Conservation (phyloP, 495 filamentous ascomycete species). For the Aspergillus sclerotiicarbonarius region DNA sequence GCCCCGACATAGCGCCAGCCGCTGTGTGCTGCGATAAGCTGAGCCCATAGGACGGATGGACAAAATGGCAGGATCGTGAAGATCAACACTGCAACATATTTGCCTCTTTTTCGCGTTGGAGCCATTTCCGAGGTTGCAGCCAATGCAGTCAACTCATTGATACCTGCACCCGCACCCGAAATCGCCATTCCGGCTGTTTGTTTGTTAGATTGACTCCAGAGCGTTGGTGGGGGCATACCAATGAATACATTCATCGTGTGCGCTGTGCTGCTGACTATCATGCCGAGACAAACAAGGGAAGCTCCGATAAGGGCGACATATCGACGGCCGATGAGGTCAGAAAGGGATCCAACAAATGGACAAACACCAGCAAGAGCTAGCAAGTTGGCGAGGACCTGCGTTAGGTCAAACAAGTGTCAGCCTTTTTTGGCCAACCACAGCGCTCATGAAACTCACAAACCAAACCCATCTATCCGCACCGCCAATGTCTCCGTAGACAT, state of each 20-base stretch:
- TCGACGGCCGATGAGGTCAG: conserved; percentile 66
- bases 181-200: conserved; percentile 57
- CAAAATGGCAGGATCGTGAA: conserved; percentile 69
- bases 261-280: conserved; percentile 63
- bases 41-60: conserved; percentile 67
- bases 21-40: conserved; percentile 60
- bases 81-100: conserved; percentile 64
- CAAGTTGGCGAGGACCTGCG: conserved; percentile 59
- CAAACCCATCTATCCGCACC: conserved; percentile 68
- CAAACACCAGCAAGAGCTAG: conserved; percentile 66
- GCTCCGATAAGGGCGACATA: conserved; percentile 64
- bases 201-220: conserved; percentile 25
- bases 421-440: neutral
- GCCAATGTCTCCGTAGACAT: conserved; percentile 65
- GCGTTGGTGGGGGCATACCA: conserved; percentile 42
- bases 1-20: conserved; percentile 65
- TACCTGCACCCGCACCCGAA: conserved; percentile 60
- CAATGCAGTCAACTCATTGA: conserved; percentile 67
- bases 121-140: conserved; percentile 68
- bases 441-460: conserved; percentile 47
- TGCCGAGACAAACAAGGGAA: conserved; percentile 59
- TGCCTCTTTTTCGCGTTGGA: conserved; percentile 63
- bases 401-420: neutral
- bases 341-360: conserved; percentile 70
- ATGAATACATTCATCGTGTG: conserved; percentile 68